phyloP scores from a whole-genome alignment of 2,329 filamentous ascomycete species.

The Plectosphaerella cucumerina region DNA sequence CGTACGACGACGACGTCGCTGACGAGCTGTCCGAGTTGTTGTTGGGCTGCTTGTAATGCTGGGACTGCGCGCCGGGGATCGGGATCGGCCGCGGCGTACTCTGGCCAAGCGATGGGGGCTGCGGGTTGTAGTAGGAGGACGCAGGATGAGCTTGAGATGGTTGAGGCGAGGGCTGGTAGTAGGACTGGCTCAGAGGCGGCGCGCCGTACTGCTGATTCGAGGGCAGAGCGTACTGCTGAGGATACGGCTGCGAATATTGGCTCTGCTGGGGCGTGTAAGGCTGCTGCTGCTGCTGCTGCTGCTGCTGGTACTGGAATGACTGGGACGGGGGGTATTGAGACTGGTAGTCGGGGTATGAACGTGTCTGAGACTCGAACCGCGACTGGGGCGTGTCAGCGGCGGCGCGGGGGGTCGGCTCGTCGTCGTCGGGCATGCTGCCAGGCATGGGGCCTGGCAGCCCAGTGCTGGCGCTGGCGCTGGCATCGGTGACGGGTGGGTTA shows the following conservation, averaged over 20 bases:
- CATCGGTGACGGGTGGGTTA: conserved; percentile 4
- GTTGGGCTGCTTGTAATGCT: background rate
- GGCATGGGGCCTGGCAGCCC: conserved; percentile 5
- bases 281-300: conserved; percentile 1
- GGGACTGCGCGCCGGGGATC: conserved; percentile 1
- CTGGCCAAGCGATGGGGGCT: conserved; percentile 13
- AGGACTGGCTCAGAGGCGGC: background rate
- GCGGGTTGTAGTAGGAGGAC: conserved; percentile 1
- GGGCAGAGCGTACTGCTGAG: conserved; percentile 11
- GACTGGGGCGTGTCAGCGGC: background rate
- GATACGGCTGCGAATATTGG: conserved; percentile 15
- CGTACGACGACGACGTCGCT: conserved; percentile 53
- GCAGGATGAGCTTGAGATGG: conserved; percentile 6
- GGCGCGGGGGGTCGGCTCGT: background rate
- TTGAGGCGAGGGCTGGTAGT: background rate
- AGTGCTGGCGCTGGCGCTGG: conserved; percentile 4
- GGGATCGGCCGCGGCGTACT: conserved; percentile 12
- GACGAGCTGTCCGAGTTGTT: conserved; percentile 34
- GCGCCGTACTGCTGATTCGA: conserved; percentile 5
- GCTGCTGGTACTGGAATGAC: conserved; percentile 2
- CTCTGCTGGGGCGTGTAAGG: conserved; percentile 2
- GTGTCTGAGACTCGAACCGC: background rate
- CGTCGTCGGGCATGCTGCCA: conserved; percentile 2
- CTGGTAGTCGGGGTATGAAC: conserved; percentile 2
- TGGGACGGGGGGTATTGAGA: background rate